Evolutionary conservation across 345 rosid species (phyloP).

Genomic region (Viola odorata): DNA sequence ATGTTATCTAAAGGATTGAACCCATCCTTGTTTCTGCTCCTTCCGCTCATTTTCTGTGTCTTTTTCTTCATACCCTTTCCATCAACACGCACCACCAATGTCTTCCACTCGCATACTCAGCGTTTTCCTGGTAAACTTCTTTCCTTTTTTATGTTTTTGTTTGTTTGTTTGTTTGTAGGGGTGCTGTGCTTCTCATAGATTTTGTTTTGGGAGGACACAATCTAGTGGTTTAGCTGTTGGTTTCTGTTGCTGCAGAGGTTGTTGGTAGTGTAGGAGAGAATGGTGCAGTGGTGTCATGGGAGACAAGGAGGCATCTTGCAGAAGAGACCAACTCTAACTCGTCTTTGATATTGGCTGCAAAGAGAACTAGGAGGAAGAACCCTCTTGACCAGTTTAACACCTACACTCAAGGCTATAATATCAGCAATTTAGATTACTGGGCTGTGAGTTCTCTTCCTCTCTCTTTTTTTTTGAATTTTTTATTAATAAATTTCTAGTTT

Average conservation of each 20-base stretch:
- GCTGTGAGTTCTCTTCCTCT: constrained; percentile 55
- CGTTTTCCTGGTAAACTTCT: constrained; percentile 10
- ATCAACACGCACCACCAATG: background rate
- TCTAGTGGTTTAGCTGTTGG: background rate
- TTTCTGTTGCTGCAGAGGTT: constrained; percentile 1
- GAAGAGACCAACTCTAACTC: constrained; percentile 12
- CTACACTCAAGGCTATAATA: constrained; percentile 88
- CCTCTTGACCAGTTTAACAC: constrained; percentile 46
- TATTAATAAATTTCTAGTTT: background rate
- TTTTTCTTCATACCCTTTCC: constrained; percentile 5
- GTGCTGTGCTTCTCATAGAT: no score
- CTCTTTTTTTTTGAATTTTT: background rate
- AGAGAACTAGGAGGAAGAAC: constrained; percentile 32
- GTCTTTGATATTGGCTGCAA: constrained; percentile 13
- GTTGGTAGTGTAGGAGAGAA: constrained; percentile 8
- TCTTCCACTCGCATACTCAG: background rate
- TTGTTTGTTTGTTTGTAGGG: background rate
- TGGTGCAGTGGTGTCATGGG: constrained; percentile 30
- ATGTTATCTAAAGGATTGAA: background rate
- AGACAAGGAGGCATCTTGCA: constrained; percentile 52
- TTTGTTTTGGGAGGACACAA: no score
- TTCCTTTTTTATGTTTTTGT: background rate
- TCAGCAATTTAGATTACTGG: constrained; percentile 74
- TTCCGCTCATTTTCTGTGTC: constrained; percentile 5
- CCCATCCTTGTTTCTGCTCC: constrained; percentile 2